A percentile compares a stretch with the other conserved stretches of the same genome.
phyloP scores from a whole-genome alignment of 2,329 filamentous ascomycete species.

The Polytolypa hystricis region DNA sequence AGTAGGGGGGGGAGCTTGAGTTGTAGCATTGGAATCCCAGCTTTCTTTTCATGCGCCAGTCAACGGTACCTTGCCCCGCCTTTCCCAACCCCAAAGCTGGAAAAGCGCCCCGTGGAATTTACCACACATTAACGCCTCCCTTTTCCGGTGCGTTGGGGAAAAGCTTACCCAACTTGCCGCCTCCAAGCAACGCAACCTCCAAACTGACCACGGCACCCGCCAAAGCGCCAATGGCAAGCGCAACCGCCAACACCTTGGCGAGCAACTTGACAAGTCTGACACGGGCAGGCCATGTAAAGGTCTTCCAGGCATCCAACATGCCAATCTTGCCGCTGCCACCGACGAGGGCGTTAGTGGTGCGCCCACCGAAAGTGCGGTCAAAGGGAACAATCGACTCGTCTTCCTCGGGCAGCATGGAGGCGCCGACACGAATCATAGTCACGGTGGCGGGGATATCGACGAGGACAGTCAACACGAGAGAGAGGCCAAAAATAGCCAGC shows the following conservation, averaged over 20 bases:
- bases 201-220: constrained; percentile 40
- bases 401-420: constrained; percentile 70
- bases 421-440: constrained; percentile 71
- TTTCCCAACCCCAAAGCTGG: too few relatives aligned
- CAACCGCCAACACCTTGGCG: constrained; percentile 55
- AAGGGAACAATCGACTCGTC: constrained; percentile 81
- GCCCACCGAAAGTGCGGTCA: constrained; percentile 73
- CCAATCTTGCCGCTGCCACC: constrained; percentile 60
- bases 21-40: too few relatives aligned
- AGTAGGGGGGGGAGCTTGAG: too few relatives aligned
- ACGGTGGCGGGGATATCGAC: constrained; percentile 66
- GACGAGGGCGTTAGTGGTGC: constrained; percentile 62
- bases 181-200: too few relatives aligned
- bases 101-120: too few relatives aligned
- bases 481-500: constrained; percentile 14
- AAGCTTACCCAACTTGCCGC: too few relatives aligned
- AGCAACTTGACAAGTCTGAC: constrained; percentile 64
- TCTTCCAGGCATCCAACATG: constrained; percentile 66
- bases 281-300: constrained; percentile 62
- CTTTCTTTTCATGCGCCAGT: too few relatives aligned
- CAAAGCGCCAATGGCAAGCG: constrained; percentile 40
- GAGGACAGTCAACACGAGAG: constrained; percentile 42
- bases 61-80: too few relatives aligned
- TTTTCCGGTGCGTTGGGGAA: too few relatives aligned
- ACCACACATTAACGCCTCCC: too few relatives aligned